A percentile compares a stretch with the other conserved stretches of the same genome.
Evolutionary conservation across 805 yeast species (phyloP).

Genomic region (Naumovozyma dairenensis): DNA sequence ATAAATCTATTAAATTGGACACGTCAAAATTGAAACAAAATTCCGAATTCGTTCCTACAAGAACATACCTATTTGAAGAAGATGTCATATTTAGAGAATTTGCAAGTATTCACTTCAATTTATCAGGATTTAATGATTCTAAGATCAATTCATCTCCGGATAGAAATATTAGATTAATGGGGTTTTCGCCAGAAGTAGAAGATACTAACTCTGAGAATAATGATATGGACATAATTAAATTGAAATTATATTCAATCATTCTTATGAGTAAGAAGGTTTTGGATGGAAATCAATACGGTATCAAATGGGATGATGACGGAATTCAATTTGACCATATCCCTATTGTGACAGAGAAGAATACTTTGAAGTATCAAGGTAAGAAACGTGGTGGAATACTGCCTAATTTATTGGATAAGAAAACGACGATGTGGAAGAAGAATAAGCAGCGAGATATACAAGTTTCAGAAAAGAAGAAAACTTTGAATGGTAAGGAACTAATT

Average conservation of each 20-base stretch:
- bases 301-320: constrained; percentile 11
- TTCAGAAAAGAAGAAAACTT: neutral
- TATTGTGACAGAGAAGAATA: no score
- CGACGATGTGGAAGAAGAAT: neutral
- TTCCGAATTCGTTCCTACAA: constrained; percentile 30
- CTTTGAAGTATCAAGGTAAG: no score
- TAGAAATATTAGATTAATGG: constrained; percentile 14
- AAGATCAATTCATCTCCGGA: constrained; percentile 11
- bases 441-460: neutral
- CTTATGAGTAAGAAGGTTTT: constrained; percentile 13
- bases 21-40: constrained; percentile 5
- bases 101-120: constrained; percentile 40
- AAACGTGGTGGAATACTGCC: constrained; percentile 1
- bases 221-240: no score
- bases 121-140: constrained; percentile 52
- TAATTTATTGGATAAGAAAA: neutral
- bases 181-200: constrained; percentile 7
- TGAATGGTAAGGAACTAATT: neutral
- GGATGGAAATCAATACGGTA: constrained; percentile 11
- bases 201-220: constrained; percentile 7
- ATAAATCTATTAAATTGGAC: constrained; percentile 4
- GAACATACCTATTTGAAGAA: constrained; percentile 50
- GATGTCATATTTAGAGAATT: constrained; percentile 58
- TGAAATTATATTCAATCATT: constrained; percentile 12
- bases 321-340: neutral